Conservation (phyloP, 2,329 filamentous ascomycete species). For the Ascochyta koolunga region DNA sequence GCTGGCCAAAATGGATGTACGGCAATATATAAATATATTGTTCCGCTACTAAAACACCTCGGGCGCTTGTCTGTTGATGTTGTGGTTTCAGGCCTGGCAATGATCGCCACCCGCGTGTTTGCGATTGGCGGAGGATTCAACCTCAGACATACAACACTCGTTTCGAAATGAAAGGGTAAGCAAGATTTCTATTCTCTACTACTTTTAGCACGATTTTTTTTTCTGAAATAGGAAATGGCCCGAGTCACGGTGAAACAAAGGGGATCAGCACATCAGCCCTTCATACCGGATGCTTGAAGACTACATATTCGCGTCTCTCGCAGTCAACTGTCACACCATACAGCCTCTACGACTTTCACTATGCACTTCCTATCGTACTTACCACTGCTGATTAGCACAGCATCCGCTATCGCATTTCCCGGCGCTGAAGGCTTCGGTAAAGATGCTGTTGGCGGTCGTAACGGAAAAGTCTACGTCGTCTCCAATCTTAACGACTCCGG, state of each 20-base stretch:
- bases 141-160: not conserved
- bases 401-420: conserved; percentile 52
- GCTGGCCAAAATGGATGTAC: not conserved
- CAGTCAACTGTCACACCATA: not conserved
- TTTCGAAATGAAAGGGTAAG: conserved; percentile 6
- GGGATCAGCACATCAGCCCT: not conserved
- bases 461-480: conserved; percentile 57
- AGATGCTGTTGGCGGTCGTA: conserved; percentile 55
- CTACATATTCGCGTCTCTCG: not conserved
- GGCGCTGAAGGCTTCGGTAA: conserved; percentile 59
- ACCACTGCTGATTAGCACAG: conserved; percentile 24
- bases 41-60: conserved; percentile 3
- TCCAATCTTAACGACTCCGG: conserved; percentile 58
- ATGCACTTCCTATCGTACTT: conserved; percentile 26
- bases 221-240: not conserved
- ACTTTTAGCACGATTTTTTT: not conserved
- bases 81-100: conserved; percentile 6
- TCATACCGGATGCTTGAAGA: not conserved
- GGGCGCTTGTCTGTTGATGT: not conserved
- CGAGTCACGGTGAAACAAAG: not conserved
- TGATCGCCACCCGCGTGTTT: conserved; percentile 3
- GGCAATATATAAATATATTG: not conserved
- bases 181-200: not conserved
- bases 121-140: conserved; percentile 13
- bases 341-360: not conserved